Evolutionary conservation across 1,284 basidiomycete species (phyloP), one percentile per base, ranked within the genome.

Genomic region (Anthracocystis panici-leucophaei): DNA sequence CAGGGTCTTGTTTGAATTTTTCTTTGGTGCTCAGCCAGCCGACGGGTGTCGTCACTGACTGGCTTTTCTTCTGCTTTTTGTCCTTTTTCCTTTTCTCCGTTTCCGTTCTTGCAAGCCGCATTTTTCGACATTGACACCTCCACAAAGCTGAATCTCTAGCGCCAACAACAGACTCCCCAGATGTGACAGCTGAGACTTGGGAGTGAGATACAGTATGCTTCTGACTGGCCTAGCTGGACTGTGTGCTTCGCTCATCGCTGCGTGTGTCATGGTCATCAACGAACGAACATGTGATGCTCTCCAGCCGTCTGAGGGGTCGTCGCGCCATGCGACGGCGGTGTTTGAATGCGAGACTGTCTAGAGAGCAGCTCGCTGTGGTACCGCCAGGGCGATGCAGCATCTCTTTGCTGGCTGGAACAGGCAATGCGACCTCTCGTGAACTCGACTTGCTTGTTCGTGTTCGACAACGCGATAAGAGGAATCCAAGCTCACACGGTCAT

Each of bases 31-130:
- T 48, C 46, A 48, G 46, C 46, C 46, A 38, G 46, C 27, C 27
- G 27, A 27, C 44, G 25, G 46, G 27, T 48, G 46, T 48, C 46
- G 48, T 49, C 48, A 48, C 48, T 27, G 27, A 27, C 4, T 27
- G 4, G n/a, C 12, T 48, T 18, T 48, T n/a, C 27, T 48, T 31
- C 44, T 45, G 44, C 25, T 45, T 45, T 45, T 45, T 45, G 14
- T 16, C 23, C 23, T 46, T 46, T 46, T 46, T 27, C 25, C 25
- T 46, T 46, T 48, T 48, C 27, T 10, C 27, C 27, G 7, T 8
- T 27, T 48, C 29, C 27, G 14, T 45, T 25, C 27, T 7, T n/a
- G 4, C 29, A 29, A 16, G 2, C 29, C 18, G 5, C 25, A 27
- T 45, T 45, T 44, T 25, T 45, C 11, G 10, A 14, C 14, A 5